phyloP scores from a whole-genome alignment of 345 rosid genomes.

The Brassica cretica region DNA sequence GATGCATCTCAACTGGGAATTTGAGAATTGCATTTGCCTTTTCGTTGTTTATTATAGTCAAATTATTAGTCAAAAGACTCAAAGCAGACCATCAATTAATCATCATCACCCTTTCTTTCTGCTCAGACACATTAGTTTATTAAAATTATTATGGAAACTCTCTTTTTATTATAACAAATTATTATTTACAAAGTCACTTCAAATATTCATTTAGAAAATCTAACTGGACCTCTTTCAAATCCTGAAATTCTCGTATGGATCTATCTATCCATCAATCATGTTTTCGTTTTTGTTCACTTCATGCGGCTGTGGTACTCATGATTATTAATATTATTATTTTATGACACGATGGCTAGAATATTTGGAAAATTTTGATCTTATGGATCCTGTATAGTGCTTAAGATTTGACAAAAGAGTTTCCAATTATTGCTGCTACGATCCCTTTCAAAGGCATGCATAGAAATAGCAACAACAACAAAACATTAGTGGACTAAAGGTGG shows the following conservation, averaged over 20 bases:
- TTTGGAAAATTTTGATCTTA: slow-evolving; percentile 24
- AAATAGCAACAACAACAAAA: slow-evolving; percentile 22
- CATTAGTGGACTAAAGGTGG: slow-evolving; percentile 26
- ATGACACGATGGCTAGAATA: slow-evolving; percentile 23
- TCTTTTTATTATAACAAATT: not conserved
- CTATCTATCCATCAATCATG: slow-evolving; percentile 16
- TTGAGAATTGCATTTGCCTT: not conserved
- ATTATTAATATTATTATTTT: slow-evolving; percentile 19
- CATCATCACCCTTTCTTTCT: slow-evolving; percentile 5
- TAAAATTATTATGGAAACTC: not conserved
- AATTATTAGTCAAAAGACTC: not conserved
- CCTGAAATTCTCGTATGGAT: slow-evolving; percentile 18
- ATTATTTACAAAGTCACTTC: slow-evolving; percentile 4
- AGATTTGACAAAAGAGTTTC: slow-evolving; percentile 40
- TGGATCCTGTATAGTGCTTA: slow-evolving; percentile 35
- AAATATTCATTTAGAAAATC: slow-evolving; percentile 7
- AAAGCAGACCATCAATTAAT: not conserved
- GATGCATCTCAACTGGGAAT: slow-evolving; percentile 24
- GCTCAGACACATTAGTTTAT: slow-evolving; percentile 8
- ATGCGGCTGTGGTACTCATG: slow-evolving; percentile 27
- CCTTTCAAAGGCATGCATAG: slow-evolving; percentile 34
- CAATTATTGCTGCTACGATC: slow-evolving; percentile 32
- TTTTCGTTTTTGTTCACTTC: slow-evolving; percentile 27
- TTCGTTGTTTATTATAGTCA: slow-evolving; percentile 12
- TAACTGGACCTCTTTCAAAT: slow-evolving; percentile 1